Base-by-base conservation (phyloP, 192 early-diverging fungal species). In the Funneliformis mosseae region DNA sequence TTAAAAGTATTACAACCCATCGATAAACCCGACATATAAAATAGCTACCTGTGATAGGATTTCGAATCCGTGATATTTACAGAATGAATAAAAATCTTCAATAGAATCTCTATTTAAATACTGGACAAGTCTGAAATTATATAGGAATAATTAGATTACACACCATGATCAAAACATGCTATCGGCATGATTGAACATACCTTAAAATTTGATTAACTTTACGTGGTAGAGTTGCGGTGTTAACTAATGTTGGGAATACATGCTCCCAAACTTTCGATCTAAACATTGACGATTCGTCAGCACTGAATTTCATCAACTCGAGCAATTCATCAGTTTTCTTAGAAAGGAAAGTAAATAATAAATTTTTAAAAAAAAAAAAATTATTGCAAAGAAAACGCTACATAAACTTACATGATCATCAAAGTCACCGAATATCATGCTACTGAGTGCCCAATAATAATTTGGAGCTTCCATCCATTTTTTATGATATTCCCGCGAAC, bases 401-500 rank as follows among this genome's bases (percentile, higher is more conserved):
- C 39, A 41, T 16, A 18, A 46, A 63, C 59, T 9, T 66, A 81
- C 80, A 62, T 81, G 80, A 43, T 81, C 72, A 27, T 81, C 74
- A 21, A 81, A 81, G 38, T 74, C 74, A 18, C 80, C 80, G 14
- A 63, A 81, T 38, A 81, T 62, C 80, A 81, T 81, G 16, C 61
- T 81, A 66, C 59, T 43, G 33, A 81, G 63, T 25, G 80, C 80
- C 80, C 80, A 81, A 59, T 59, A 76, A 39, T 76, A 81, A 81
- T 81, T 81, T 28, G 50, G 39, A 9, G 80, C 80, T 23, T 74
- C 74, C 72, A 81, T 81, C 80, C 80, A 81, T 38, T 11, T 50
- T 42, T 63, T 25, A 76, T 81, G 80, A 60, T 76, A 81, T 76
- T 73, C 80, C 12, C 7, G 43, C 12, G 80, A 81, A 50, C 55